phyloP scores from a whole-genome alignment of 345 rosid genomes.

The Geranium rotundifolium region DNA sequence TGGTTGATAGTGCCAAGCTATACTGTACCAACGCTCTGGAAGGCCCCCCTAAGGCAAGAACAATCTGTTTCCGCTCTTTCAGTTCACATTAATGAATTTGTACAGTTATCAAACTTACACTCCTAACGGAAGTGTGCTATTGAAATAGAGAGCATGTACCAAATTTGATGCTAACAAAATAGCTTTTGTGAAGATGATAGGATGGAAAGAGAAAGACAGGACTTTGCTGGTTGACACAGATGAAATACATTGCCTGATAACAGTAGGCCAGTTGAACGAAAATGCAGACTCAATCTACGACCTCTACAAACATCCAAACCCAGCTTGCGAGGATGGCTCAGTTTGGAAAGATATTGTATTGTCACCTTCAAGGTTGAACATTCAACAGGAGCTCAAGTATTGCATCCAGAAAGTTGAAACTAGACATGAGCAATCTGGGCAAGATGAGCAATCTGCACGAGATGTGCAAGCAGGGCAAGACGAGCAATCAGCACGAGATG shows the following conservation, averaged over 20 bases:
- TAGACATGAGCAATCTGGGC: too few relatives aligned
- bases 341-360: constrained; percentile 93
- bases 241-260: constrained; percentile 57
- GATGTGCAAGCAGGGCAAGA: too few relatives aligned
- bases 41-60: constrained; percentile 65
- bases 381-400: constrained; percentile 64
- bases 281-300: constrained; percentile 71
- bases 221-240: constrained; percentile 81
- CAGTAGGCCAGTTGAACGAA: constrained; percentile 55
- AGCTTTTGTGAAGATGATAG: constrained; percentile 51
- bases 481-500: too few relatives aligned
- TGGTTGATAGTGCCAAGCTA: constrained; percentile 78
- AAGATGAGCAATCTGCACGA: too few relatives aligned
- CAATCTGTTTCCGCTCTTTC: too few relatives aligned
- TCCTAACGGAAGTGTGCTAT: too few relatives aligned
- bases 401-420: constrained; percentile 51
- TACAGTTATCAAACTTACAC: too few relatives aligned
- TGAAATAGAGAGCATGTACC: too few relatives aligned
- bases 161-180: too few relatives aligned
- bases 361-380: constrained; percentile 75
- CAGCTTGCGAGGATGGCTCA: constrained; percentile 59
- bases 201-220: constrained; percentile 89
- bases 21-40: constrained; percentile 71
- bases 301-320: constrained; percentile 58
- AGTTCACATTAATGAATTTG: too few relatives aligned